Percentiles rank a stretch among this genome's conserved stretches.
These are phyloP conservation scores for Pelargonium cotyledonis DNA, from an alignment of 441 rosid species.

Conservation along the genomic window DNA sequence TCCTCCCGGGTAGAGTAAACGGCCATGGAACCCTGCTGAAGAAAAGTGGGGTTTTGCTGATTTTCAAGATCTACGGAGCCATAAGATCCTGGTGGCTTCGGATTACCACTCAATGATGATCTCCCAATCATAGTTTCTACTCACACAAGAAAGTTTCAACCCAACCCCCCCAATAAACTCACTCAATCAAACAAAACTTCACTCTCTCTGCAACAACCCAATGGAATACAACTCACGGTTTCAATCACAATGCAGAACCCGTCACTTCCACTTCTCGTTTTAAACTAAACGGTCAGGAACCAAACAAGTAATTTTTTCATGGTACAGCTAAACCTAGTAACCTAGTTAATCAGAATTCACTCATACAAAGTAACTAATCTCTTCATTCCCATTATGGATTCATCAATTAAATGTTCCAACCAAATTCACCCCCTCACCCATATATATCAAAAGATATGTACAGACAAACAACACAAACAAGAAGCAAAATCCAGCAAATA, in stretches of 20 bases:
- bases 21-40: conserved; percentile 12
- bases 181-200: neutral
- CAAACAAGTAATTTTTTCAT: neutral
- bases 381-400: neutral
- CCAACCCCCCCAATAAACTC: neutral
- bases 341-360: neutral
- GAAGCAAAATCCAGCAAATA: neutral
- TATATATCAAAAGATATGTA: neutral
- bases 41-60: conserved; percentile 9
- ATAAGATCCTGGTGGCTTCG: conserved; percentile 10
- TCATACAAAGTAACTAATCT: neutral
- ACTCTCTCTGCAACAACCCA: neutral
- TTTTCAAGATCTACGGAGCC: conserved; percentile 7
- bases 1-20: neutral
- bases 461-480: neutral
- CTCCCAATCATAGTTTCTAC: conserved; percentile 15
- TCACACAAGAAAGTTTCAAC: neutral
- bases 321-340: neutral
- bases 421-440: neutral
- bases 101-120: conserved; percentile 7
- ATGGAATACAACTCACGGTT: neutral
- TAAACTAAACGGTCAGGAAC: neutral
- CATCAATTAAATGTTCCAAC: neutral
- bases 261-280: neutral
- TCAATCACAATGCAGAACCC: neutral